phyloP scores from a whole-genome alignment of 192 early-diverging fungal genomes.

The Gigaspora rosea region DNA sequence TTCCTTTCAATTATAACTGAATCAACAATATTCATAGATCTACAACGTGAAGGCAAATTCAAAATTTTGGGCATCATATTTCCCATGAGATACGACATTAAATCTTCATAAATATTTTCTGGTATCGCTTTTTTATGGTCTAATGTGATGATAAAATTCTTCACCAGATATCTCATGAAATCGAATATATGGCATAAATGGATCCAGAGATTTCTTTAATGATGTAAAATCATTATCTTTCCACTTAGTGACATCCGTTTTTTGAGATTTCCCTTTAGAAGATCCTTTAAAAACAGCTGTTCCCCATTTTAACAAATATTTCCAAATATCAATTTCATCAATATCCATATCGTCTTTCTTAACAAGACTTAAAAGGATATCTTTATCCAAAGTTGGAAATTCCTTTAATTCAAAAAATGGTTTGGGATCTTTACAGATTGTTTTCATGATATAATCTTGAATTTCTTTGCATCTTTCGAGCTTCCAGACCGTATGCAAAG shows the following conservation, averaged over 20 bases:
- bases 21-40: no score
- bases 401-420: not conserved
- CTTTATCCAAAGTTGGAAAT: conserved; percentile 11
- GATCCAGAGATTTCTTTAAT: conserved; percentile 2
- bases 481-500: not conserved
- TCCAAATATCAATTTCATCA: conserved; percentile 22
- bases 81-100: not conserved
- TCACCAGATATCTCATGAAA: not conserved
- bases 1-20: not conserved
- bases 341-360: not conserved
- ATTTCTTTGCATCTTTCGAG: conserved; percentile 6
- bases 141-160: conserved; percentile 4
- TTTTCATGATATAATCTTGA: conserved; percentile 9
- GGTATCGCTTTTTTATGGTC: not conserved
- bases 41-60: no score
- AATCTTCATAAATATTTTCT: not conserved
- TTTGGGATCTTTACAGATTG: conserved; percentile 13
- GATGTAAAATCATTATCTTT: not conserved
- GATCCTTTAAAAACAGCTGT: no score
- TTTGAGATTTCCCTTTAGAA: not conserved
- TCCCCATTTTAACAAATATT: not conserved
- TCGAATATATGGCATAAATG: not conserved
- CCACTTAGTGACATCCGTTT: no score
- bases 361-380: conserved; percentile 7
- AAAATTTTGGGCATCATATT: no score